These are phyloP conservation scores for Rhodamnia argentea DNA, from an alignment of 345 rosid genomes.

Conservation along the genomic window DNA sequence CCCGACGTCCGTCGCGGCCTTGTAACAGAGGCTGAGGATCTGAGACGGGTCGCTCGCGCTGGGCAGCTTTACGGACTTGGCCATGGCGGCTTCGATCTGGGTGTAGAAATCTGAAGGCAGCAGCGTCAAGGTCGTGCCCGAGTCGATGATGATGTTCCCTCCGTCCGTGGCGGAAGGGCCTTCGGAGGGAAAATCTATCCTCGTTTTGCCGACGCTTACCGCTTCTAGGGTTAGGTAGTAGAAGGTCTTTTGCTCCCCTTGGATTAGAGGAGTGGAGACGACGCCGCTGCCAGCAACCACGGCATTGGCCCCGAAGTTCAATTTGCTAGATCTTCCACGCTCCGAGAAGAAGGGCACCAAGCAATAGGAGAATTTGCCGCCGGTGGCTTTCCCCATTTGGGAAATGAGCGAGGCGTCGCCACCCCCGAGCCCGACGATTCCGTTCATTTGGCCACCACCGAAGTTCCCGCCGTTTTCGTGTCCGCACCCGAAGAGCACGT, in stretches of 20 bases:
- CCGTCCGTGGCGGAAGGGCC: not conserved
- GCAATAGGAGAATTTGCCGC: conserved; percentile 49
- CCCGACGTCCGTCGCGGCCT: not conserved
- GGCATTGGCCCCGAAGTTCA: conserved; percentile 3
- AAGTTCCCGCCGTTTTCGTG: conserved; percentile 8
- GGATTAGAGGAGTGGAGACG: conserved; percentile 28
- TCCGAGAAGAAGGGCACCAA: conserved; percentile 22
- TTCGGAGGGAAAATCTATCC: not conserved
- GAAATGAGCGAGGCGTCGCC: conserved; percentile 1
- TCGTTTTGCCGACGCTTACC: conserved; percentile 8
- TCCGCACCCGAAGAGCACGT: conserved; percentile 14
- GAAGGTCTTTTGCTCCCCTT: conserved; percentile 18
- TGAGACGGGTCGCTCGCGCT: conserved; percentile 21
- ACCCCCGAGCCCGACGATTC: conserved; percentile 20
- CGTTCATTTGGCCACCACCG: not conserved
- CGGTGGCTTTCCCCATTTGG: conserved; percentile 11
- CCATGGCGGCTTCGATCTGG: conserved; percentile 15
- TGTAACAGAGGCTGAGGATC: conserved; percentile 2
- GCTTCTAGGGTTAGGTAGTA: conserved; percentile 51
- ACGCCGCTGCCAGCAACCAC: conserved; percentile 4
- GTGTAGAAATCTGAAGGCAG: conserved; percentile 21
- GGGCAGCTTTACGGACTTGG: conserved; percentile 4
- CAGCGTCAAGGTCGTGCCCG: conserved; percentile 23
- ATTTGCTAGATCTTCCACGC: conserved; percentile 15
- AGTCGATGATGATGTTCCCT: conserved; percentile 10